A percentile compares a stretch with the other conserved stretches of the same genome.
Evolutionary conservation across 176 grass and related monocot species (phyloP).

Genomic region (Themeda triandra): DNA sequence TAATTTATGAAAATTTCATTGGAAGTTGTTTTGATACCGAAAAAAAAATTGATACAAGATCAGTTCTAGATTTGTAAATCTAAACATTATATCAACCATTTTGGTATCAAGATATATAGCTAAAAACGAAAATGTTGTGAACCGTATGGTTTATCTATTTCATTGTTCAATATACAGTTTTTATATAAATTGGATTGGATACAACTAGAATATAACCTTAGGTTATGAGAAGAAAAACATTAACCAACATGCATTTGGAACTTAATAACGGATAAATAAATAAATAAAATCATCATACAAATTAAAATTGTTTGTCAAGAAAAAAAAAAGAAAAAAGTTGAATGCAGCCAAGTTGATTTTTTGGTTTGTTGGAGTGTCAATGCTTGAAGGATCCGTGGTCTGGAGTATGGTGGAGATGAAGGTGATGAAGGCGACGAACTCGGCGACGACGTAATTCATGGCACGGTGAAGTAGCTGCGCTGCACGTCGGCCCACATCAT

Average conservation of each 20-base stretch:
- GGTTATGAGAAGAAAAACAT: no score
- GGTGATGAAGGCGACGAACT: conserved; percentile 38
- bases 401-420: conserved; percentile 50
- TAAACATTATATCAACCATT: no score
- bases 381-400: conserved; percentile 25
- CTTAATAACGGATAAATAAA: neutral
- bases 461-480: conserved; percentile 51
- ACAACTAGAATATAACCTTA: no score
- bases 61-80: no score
- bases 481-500: conserved; percentile 57
- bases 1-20: no score
- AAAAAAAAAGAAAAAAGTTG: neutral
- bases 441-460: conserved; percentile 51
- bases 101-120: no score
- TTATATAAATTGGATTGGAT: no score
- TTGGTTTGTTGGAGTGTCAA: neutral
- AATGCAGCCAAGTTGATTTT: neutral
- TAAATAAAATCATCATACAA: neutral
- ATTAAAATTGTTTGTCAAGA: neutral
- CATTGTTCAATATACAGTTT: no score
- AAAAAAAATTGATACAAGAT: no score
- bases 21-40: no score
- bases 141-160: no score
- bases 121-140: no score
- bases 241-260: neutral